A percentile compares a stretch with the other conserved stretches of the same genome.
Evolutionary conservation across 1,284 basidiomycete species (phyloP).

Genomic region (Anthracocystis panici-leucophaei): DNA sequence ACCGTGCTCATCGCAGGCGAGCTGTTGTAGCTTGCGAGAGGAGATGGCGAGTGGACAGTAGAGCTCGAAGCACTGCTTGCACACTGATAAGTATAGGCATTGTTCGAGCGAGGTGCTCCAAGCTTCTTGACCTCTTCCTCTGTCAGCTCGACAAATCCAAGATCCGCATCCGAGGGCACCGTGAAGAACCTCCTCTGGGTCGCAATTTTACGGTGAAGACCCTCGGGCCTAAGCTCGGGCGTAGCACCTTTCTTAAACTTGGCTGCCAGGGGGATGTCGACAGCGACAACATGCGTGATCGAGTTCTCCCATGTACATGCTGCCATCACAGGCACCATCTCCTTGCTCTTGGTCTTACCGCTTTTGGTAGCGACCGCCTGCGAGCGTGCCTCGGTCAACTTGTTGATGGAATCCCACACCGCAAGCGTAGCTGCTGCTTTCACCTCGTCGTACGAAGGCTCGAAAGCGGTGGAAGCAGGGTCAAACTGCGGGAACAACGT

Average conservation of each 20-base stretch:
- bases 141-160: constrained; percentile 42
- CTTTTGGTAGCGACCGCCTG: constrained; percentile 12
- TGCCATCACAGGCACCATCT: constrained; percentile 55
- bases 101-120: not conserved
- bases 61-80: constrained; percentile 1
- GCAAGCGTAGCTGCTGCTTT: constrained; percentile 40
- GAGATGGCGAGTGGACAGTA: not conserved
- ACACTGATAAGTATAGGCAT: not conserved
- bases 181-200: constrained; percentile 45
- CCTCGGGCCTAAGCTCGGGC: constrained; percentile 29
- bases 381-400: constrained; percentile 35
- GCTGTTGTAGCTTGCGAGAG: constrained; percentile 9
- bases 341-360: constrained; percentile 33
- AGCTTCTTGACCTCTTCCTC: constrained; percentile 33
- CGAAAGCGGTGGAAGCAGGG: not conserved
- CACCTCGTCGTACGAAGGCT: constrained; percentile 46
- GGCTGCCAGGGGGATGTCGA: constrained; percentile 47
- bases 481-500: constrained; percentile 38
- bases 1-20: constrained; percentile 15
- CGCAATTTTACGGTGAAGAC: constrained; percentile 37
- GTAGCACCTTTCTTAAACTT: constrained; percentile 39
- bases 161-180: constrained; percentile 46
- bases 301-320: constrained; percentile 60
- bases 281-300: constrained; percentile 37
- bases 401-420: constrained; percentile 46